Evolutionary conservation across 1,139 yeast genomes (phyloP).

Genomic region (Saccharomyces uvarum): DNA sequence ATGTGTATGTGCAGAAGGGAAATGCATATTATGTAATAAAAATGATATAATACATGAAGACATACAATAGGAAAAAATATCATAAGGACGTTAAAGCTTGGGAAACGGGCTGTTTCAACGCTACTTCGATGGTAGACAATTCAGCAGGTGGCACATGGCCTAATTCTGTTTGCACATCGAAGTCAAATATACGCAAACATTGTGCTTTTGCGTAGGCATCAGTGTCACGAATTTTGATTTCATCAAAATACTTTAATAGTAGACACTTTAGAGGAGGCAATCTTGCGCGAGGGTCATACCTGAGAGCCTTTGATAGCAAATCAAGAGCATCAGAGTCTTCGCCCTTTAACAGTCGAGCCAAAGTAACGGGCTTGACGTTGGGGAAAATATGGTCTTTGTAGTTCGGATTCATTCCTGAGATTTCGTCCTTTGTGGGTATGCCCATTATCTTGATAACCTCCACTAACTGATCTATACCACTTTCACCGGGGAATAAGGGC

Average conservation of each 20-base stretch:
- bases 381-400: slow-evolving; percentile 98
- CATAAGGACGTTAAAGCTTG: neutral
- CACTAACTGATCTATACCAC: slow-evolving; percentile 93
- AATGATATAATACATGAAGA: neutral
- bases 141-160: slow-evolving; percentile 24
- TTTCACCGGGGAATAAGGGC: slow-evolving; percentile 95
- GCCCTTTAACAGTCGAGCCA: slow-evolving; percentile 69
- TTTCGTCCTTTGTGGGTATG: slow-evolving; percentile 89
- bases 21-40: neutral
- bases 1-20: neutral
- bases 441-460: slow-evolving; percentile 94
- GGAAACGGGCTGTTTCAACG: neutral
- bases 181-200: slow-evolving; percentile 6
- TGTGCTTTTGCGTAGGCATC: slow-evolving; percentile 16
- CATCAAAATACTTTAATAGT: slow-evolving; percentile 29
- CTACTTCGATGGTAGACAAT: slow-evolving; percentile 6
- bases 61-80: neutral
- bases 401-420: slow-evolving; percentile 90
- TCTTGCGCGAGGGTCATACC: slow-evolving; percentile 31
- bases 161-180: slow-evolving; percentile 24
- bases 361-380: slow-evolving; percentile 87
- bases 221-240: slow-evolving; percentile 22
- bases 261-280: slow-evolving; percentile 30
- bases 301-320: slow-evolving; percentile 25
- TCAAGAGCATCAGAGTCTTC: slow-evolving; percentile 31